phyloP scores from a whole-genome alignment of 352 stramenopile species.

The Phytopythium oedochilum region DNA sequence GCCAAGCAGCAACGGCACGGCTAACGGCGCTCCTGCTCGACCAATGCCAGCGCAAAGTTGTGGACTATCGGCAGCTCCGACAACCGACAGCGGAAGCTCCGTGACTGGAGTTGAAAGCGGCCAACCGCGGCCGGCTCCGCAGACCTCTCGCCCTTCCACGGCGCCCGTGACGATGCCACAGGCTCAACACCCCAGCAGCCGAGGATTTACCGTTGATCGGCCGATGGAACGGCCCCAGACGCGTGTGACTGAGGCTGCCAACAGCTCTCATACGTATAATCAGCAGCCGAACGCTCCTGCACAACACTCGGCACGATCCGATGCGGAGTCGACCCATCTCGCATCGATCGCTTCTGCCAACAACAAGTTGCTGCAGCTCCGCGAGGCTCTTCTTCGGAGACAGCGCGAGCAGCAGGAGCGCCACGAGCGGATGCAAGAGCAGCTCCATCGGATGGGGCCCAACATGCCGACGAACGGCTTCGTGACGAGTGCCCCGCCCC shows the following conservation, averaged over 20 bases:
- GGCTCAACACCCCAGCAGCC: background rate
- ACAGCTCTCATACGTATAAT: background rate
- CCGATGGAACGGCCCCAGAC: background rate
- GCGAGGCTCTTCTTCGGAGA: background rate
- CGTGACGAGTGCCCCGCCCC: background rate
- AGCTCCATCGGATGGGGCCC: conserved; percentile 1
- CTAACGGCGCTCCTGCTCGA: background rate
- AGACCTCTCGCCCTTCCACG: background rate
- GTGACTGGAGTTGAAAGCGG: too few species aligned
- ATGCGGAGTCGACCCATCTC: background rate
- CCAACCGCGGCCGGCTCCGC: background rate
- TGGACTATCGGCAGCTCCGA: too few species aligned
- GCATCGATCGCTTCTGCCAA: background rate
- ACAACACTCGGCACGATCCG: background rate
- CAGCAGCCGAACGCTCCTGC: background rate
- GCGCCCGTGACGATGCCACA: background rate
- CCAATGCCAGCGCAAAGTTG: background rate
- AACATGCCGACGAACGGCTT: conserved; percentile 5
- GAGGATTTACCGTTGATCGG: background rate
- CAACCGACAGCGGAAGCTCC: background rate
- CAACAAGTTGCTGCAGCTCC: conserved; percentile 3
- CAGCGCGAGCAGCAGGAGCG: background rate
- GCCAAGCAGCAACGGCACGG: background rate
- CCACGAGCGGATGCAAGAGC: conserved; percentile 1
- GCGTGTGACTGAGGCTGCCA: background rate